Percentiles rank a stretch among this genome's conserved stretches.
Conservation (phyloP, 176 grass and related monocot species). For the Microstegium vimineum region DNA sequence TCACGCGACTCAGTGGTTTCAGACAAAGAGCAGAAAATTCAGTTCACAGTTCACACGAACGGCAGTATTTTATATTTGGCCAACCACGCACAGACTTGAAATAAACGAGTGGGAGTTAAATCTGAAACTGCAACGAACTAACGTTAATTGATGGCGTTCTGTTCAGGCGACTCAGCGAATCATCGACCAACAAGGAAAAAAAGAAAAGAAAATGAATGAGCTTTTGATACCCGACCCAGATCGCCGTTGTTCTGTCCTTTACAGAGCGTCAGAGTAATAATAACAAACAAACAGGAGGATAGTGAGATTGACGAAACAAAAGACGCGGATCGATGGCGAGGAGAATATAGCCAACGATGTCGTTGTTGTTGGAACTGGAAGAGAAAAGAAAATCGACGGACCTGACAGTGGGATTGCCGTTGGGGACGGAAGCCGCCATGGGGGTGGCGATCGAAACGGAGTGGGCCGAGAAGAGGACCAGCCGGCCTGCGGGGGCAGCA, state of each 20-base stretch:
- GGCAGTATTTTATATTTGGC: too few relatives aligned
- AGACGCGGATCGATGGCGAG: not conserved
- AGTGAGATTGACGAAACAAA: not conserved
- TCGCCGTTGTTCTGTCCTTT: too few relatives aligned
- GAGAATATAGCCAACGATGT: not conserved
- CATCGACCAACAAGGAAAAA: too few relatives aligned
- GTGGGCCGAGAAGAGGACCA: not conserved
- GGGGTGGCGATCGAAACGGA: not conserved
- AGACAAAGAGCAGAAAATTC: not conserved
- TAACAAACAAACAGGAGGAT: too few relatives aligned
- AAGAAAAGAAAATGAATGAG: too few relatives aligned
- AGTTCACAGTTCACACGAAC: not conserved
- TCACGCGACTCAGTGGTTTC: too few relatives aligned
- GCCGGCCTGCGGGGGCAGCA: not conserved
- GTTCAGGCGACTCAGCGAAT: not conserved
- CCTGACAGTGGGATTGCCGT: constrained; percentile 6
- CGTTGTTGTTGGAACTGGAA: not conserved
- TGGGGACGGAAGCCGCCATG: constrained; percentile 14
- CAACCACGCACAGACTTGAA: too few relatives aligned
- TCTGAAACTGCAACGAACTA: not conserved
- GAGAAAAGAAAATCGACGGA: not conserved
- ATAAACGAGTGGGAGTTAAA: not conserved
- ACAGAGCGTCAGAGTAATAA: too few relatives aligned
- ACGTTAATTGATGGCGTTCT: not conserved
- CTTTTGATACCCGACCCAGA: too few relatives aligned